phyloP scores from a whole-genome alignment of 805 yeast species.

The Sugiyamaella lignohabitans region DNA sequence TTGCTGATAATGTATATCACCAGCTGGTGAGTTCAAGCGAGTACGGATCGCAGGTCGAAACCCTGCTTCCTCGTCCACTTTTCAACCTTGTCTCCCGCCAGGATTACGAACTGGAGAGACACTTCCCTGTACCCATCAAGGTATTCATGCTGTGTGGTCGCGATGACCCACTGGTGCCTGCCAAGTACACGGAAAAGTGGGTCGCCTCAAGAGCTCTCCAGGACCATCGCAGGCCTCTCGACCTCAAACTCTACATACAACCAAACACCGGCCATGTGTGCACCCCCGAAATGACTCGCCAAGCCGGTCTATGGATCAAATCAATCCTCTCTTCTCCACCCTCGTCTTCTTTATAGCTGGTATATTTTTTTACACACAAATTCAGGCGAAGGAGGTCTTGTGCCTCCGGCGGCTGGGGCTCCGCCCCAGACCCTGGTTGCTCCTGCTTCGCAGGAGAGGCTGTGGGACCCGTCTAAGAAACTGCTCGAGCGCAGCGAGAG shows the following conservation, averaged over 20 bases:
- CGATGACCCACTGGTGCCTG: conserved; percentile 34
- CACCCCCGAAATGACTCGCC: conserved; percentile 27
- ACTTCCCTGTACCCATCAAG: conserved; percentile 16
- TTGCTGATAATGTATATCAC: conserved; percentile 16
- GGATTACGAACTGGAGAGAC: conserved; percentile 13
- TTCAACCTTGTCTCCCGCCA: conserved; percentile 10
- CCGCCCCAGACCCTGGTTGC: neutral
- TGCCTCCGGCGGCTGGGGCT: neutral
- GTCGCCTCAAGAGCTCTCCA: conserved; percentile 12
- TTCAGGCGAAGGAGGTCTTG: neutral
- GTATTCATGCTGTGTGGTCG: conserved; percentile 32
- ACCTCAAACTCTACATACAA: conserved; percentile 24
- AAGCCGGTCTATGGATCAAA: conserved; percentile 22
- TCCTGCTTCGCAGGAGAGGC: neutral
- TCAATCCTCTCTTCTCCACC: neutral
- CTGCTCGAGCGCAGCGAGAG: neutral
- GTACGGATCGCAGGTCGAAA: neutral
- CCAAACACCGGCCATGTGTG: conserved; percentile 30
- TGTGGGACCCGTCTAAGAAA: neutral
- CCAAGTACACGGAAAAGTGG: conserved; percentile 30
- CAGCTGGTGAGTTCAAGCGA: neutral
- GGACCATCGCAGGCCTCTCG: neutral
- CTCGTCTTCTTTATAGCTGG: neutral
- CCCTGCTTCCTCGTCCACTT: conserved; percentile 11
- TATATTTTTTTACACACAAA: neutral